Conservation (phyloP, 805 yeast genomes). For the Wickerhamomyces mucosus region DNA sequence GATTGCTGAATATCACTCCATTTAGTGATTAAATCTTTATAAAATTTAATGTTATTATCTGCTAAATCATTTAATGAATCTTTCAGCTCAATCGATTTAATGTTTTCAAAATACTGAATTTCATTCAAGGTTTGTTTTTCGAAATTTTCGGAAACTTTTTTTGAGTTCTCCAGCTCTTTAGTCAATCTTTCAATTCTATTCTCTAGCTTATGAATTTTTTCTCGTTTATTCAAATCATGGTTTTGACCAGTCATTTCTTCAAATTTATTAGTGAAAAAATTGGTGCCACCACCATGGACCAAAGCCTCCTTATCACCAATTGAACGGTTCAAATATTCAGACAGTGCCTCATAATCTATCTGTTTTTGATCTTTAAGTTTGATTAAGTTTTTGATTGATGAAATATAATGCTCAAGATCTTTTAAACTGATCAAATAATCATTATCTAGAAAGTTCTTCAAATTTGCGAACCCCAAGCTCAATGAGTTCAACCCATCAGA, state of each 20-base stretch:
- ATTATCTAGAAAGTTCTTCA: slow-evolving; percentile 54
- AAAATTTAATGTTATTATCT: slow-evolving; percentile 67
- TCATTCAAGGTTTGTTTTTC: slow-evolving; percentile 50
- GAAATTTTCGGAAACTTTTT: slow-evolving; percentile 39
- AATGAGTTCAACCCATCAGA: slow-evolving; percentile 37
- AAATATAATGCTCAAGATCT: slow-evolving; percentile 78
- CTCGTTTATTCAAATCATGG: slow-evolving; percentile 45
- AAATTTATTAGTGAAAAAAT: slow-evolving; percentile 44
- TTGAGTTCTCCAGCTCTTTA: slow-evolving; percentile 42
- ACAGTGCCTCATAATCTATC: slow-evolving; percentile 79
- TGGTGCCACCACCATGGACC: slow-evolving; percentile 42
- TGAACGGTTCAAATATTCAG: slow-evolving; percentile 69
- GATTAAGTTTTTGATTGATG: slow-evolving; percentile 54
- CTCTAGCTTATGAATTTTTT: slow-evolving; percentile 41
- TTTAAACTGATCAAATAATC: slow-evolving; percentile 74
- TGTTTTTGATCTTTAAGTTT: slow-evolving; percentile 86
- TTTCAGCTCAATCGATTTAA: slow-evolving; percentile 71
- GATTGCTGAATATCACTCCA: slow-evolving; percentile 48
- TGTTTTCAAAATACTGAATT: slow-evolving; percentile 61
- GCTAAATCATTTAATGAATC: slow-evolving; percentile 63
- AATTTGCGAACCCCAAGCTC: slow-evolving; percentile 30
- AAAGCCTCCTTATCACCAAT: slow-evolving; percentile 51
- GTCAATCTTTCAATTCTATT: slow-evolving; percentile 37
- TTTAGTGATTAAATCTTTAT: slow-evolving; percentile 52
- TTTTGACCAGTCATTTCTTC: slow-evolving; percentile 58